phyloP scores from a whole-genome alignment of 148 eudicot species.

The Rhododendron molle region DNA sequence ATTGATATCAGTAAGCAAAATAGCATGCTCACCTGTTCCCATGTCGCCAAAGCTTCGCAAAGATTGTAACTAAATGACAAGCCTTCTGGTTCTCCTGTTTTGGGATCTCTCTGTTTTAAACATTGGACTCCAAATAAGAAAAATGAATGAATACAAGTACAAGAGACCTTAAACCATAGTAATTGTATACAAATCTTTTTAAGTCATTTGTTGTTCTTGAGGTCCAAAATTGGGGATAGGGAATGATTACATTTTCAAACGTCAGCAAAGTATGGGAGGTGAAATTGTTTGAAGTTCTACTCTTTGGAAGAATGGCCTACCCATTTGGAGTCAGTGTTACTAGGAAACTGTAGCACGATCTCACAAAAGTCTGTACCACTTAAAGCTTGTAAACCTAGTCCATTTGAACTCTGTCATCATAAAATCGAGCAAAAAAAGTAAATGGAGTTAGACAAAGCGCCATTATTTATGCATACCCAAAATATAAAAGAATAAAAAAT shows the following conservation, averaged over 20 bases:
- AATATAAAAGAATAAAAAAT: background rate
- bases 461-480: background rate
- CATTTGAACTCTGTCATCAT: slow-evolving; percentile 59
- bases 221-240: background rate
- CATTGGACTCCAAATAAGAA: slow-evolving; percentile 8
- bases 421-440: background rate
- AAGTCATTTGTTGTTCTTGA: background rate
- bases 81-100: slow-evolving; percentile 79
- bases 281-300: background rate
- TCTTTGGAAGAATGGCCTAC: slow-evolving; percentile 32
- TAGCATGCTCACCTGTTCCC: slow-evolving; percentile 77
- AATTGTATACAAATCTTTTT: background rate
- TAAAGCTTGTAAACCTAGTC: slow-evolving; percentile 71
- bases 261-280: slow-evolving; percentile 2
- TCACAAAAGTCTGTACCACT: slow-evolving; percentile 53
- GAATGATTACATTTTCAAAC: background rate
- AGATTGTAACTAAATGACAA: slow-evolving; percentile 67
- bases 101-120: slow-evolving; percentile 79
- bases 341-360: slow-evolving; percentile 68
- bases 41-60: slow-evolving; percentile 97
- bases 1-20: background rate
- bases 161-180: background rate
- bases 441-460: background rate
- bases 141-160: background rate
- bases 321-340: slow-evolving; percentile 80